Evolutionary conservation across 345 rosid genomes (phyloP).

Genomic region (Melaleuca quinquenervia): DNA sequence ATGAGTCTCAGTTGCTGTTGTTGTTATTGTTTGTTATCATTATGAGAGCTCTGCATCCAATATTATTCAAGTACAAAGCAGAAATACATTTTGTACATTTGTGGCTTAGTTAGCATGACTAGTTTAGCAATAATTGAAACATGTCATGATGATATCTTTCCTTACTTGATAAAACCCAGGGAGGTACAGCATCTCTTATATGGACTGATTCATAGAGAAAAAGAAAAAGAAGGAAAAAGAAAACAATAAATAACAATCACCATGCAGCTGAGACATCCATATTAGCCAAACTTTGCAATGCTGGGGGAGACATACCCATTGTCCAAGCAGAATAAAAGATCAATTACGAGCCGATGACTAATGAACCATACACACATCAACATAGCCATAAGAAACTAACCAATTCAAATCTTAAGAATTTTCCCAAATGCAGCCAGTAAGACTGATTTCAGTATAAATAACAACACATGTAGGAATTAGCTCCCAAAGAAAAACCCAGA

Average conservation of each 20-base stretch:
- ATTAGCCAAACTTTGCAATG: background rate
- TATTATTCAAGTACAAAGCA: background rate
- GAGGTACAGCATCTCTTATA: background rate
- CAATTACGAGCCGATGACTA: background rate
- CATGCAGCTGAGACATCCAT: background rate
- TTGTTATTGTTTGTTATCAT: background rate
- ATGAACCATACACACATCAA: background rate
- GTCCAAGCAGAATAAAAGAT: background rate
- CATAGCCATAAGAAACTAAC: background rate
- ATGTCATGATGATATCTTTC: background rate
- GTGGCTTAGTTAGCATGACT: background rate
- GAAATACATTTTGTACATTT: background rate
- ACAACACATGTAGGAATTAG: background rate
- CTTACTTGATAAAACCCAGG: background rate
- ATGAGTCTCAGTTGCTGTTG: background rate
- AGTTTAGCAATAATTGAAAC: background rate
- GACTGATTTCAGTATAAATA: background rate
- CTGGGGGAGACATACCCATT: background rate
- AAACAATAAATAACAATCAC: background rate
- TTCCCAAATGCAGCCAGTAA: background rate
- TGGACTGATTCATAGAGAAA: background rate
- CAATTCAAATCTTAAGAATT: background rate
- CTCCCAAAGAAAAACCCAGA: background rate
- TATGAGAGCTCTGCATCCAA: background rate
- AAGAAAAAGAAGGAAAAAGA: background rate